Conservation (phyloP, 768 basidiomycete genomes). For the Tylopilus sp. region DNA sequence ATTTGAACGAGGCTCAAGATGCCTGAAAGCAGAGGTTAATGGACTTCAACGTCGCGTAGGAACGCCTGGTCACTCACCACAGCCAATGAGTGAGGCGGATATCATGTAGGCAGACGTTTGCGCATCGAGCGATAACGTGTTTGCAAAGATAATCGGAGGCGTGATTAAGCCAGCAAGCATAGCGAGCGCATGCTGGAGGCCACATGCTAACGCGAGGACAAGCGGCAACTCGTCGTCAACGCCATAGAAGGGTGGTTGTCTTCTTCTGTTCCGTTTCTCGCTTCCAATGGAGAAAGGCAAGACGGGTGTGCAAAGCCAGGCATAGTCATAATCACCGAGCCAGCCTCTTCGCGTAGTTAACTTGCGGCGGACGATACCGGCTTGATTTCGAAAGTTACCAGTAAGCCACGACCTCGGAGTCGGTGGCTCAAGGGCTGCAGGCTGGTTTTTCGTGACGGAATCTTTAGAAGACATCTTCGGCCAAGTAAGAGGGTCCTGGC, state of each 20-base stretch:
- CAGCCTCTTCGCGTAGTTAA: constrained; percentile 60
- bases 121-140: constrained; percentile 54
- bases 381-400: constrained; percentile 9
- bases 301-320: constrained; percentile 65
- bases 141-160: constrained; percentile 78
- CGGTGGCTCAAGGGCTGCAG: constrained; percentile 10
- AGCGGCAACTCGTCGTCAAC: constrained; percentile 71
- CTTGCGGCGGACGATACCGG: constrained; percentile 28
- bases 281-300: constrained; percentile 53
- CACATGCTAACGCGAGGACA: constrained; percentile 66
- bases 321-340: constrained; percentile 84
- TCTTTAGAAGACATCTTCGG: constrained; percentile 14
- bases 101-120: constrained; percentile 71
- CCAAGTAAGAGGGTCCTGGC: no score
- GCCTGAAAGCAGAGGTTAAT: constrained; percentile 37
- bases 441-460: constrained; percentile 17
- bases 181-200: constrained; percentile 72
- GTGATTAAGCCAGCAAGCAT: constrained; percentile 84
- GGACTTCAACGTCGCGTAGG: not conserved
- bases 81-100: constrained; percentile 77
- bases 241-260: constrained; percentile 69
- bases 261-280: constrained; percentile 22
- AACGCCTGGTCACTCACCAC: constrained; percentile 43
- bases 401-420: constrained; percentile 1
- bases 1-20: constrained; percentile 78